Evolutionary conservation across 345 rosid species (phyloP).

Genomic region (Hypericum androsaemum): DNA sequence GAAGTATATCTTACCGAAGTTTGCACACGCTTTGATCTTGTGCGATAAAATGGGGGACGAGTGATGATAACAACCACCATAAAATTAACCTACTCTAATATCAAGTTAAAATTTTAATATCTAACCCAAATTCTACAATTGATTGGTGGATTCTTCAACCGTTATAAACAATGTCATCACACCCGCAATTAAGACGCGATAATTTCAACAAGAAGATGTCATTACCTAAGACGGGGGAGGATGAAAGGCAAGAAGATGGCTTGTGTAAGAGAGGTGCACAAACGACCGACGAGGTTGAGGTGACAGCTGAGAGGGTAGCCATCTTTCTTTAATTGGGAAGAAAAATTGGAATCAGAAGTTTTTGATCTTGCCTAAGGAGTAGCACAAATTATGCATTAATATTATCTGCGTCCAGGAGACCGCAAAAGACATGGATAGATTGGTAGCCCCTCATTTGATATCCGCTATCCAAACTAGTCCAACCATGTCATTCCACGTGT

Average conservation of each 20-base stretch:
- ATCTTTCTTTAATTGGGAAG: constrained; percentile 20
- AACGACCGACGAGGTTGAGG: constrained; percentile 41
- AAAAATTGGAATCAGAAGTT: not conserved
- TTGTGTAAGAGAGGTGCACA: constrained; percentile 36
- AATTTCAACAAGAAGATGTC: no score
- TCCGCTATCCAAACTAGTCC: constrained; percentile 52
- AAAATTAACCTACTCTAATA: no score
- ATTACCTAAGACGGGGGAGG: constrained; percentile 57
- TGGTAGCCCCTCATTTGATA: constrained; percentile 28
- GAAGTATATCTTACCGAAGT: no score
- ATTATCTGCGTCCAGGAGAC: not conserved
- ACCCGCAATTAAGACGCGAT: no score
- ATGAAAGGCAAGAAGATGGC: constrained; percentile 17
- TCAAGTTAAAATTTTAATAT: no score
- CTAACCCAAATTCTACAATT: no score
- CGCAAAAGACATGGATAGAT: constrained; percentile 10
- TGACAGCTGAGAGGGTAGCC: constrained; percentile 45
- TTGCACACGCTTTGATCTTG: no score
- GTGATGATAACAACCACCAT: no score
- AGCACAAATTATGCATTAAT: constrained; percentile 3
- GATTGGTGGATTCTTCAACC: no score
- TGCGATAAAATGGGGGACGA: no score
- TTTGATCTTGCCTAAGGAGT: not conserved
- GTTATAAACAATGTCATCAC: no score
- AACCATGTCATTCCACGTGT: constrained; percentile 54